Conservation (phyloP, 805 yeast genomes). For the Metschnikowia lachancei region DNA sequence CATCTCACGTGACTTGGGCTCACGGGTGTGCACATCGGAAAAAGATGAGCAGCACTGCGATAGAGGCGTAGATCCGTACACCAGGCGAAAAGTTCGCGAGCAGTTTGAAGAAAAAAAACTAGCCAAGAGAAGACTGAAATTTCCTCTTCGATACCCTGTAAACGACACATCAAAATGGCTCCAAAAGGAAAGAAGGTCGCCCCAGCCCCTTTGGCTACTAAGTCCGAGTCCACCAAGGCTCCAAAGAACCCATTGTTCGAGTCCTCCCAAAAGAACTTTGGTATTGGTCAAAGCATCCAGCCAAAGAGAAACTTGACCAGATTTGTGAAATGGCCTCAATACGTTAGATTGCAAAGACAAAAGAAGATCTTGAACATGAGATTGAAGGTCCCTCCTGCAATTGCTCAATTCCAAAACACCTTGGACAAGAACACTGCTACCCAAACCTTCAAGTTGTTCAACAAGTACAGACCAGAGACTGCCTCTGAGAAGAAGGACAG, state of each 20-base stretch:
- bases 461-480: constrained; percentile 99
- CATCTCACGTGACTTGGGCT: not conserved
- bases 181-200: constrained; percentile 78
- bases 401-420: constrained; percentile 93
- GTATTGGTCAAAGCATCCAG: constrained; percentile 95
- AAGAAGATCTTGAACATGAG: constrained; percentile 93
- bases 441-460: constrained; percentile 92
- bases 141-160: constrained; percentile 3
- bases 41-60: not conserved
- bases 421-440: constrained; percentile 99
- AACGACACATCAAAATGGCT: constrained; percentile 30
- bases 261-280: constrained; percentile 87
- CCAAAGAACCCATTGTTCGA: constrained; percentile 48
- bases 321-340: constrained; percentile 99
- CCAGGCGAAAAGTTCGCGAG: constrained; percentile 8
- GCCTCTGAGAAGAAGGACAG: constrained; percentile 98
- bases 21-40: not conserved
- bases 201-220: constrained; percentile 79
- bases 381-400: constrained; percentile 98
- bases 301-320: constrained; percentile 96
- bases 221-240: constrained; percentile 29
- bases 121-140: constrained; percentile 5
- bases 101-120: constrained; percentile 9
- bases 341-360: constrained; percentile 98
- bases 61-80: constrained; percentile 12